phyloP scores from a whole-genome alignment of 208 protist species.

The Leishmania amazonensis region DNA sequence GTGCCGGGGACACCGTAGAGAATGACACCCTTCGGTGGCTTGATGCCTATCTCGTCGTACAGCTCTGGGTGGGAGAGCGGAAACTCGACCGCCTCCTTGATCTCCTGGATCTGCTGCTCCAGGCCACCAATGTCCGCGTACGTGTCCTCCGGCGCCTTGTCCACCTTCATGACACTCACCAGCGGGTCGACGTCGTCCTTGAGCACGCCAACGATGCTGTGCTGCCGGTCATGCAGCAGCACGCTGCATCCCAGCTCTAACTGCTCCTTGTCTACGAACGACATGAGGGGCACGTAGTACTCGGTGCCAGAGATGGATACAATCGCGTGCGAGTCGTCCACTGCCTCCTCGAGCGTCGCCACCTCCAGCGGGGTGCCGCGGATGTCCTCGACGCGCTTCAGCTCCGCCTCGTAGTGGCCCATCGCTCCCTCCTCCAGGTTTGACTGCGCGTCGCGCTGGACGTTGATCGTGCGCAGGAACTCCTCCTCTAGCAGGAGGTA shows the following conservation, averaged over 20 bases:
- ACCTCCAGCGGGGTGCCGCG: slow-evolving; percentile 98
- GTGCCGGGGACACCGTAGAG: slow-evolving; percentile 99
- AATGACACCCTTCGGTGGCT: slow-evolving; percentile 99
- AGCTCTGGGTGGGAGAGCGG: slow-evolving; percentile 99
- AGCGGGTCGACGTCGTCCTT: slow-evolving; percentile 98
- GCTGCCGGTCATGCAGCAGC: slow-evolving; percentile 97
- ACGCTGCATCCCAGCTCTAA: slow-evolving; percentile 98
- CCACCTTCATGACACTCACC: slow-evolving; percentile 99
- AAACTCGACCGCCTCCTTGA: slow-evolving; percentile 99
- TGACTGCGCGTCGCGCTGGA: slow-evolving; percentile 79
- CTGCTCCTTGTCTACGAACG: slow-evolving; percentile 99
- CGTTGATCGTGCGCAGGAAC: slow-evolving; percentile 95
- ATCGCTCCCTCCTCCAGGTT: slow-evolving; percentile 81
- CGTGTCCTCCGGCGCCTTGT: slow-evolving; percentile 99
- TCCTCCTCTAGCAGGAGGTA: slow-evolving; percentile 99
- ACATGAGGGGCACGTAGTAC: slow-evolving; percentile 99
- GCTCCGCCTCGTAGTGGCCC: slow-evolving; percentile 94
- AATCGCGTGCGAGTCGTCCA: slow-evolving; percentile 99
- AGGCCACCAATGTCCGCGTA: slow-evolving; percentile 99
- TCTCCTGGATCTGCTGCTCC: slow-evolving; percentile 99
- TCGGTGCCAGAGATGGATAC: slow-evolving; percentile 96
- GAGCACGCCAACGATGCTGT: slow-evolving; percentile 98
- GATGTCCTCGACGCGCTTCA: slow-evolving; percentile 97
- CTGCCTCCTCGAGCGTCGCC: slow-evolving; percentile 99
- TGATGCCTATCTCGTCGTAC: slow-evolving; percentile 99